A percentile compares a stretch with the other conserved stretches of the same genome.
phyloP scores from a whole-genome alignment of 495 filamentous ascomycete genomes.

The Neurospora sp. region DNA sequence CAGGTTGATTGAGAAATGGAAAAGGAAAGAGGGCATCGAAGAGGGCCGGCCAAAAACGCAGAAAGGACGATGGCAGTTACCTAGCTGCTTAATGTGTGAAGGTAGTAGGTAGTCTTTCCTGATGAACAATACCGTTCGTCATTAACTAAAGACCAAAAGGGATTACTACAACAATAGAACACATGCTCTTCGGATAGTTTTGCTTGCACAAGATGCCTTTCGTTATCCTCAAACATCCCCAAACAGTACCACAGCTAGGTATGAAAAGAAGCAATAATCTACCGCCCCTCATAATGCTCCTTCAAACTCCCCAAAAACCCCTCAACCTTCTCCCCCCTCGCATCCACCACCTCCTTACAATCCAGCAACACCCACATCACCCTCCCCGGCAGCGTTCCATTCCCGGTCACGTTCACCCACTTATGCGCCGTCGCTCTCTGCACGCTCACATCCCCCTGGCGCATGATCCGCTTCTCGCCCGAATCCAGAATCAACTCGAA shows the following conservation, averaged over 20 bases:
- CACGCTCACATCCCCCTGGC: constrained; percentile 42
- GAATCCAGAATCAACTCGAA: constrained; percentile 43
- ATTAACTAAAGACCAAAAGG: too few relatives aligned
- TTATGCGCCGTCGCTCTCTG: constrained; percentile 51
- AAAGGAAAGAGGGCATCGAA: too few relatives aligned
- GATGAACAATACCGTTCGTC: too few relatives aligned
- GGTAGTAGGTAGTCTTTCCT: too few relatives aligned
- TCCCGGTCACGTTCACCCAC: constrained; percentile 39
- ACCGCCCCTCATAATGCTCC: neutral
- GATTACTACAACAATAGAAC: neutral
- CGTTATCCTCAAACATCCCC: too few relatives aligned
- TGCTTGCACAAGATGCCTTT: neutral
- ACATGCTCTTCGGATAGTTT: neutral
- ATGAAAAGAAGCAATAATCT: neutral
- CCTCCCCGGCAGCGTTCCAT: neutral
- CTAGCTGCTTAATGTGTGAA: too few relatives aligned
- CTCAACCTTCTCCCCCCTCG: neutral
- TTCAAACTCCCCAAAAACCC: neutral
- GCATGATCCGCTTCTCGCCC: constrained; percentile 41
- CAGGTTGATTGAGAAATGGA: too few relatives aligned
- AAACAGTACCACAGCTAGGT: too few relatives aligned
- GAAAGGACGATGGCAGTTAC: too few relatives aligned
- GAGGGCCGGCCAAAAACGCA: too few relatives aligned
- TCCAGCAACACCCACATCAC: neutral
- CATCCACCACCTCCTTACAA: neutral